Base-by-base conservation (phyloP, 2,329 filamentous ascomycete species). In the Sporothrix phasma region DNA sequence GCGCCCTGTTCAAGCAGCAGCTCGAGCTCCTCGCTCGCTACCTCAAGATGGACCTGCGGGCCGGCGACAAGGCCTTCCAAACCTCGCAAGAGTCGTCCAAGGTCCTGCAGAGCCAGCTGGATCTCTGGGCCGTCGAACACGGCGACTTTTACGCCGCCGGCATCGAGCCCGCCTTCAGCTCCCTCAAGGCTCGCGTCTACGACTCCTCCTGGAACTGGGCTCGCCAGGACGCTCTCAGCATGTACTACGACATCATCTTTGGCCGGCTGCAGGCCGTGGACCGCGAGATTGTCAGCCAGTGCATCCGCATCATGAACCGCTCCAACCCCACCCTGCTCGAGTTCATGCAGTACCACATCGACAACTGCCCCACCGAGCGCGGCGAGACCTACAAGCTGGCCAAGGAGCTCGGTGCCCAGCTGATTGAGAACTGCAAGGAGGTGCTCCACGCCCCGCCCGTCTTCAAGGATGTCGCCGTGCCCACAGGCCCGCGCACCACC, bases 131-230 rank as follows among this genome's bases (percentile, higher is more conserved):
- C 69, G 86, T 90, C 3, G 94, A 99, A 76, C 94, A 99, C 72
- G 94, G 94, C 66, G 94, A 99, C 68, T 90, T 96, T 76, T 99
- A 99, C 73, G 94, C 94, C 24, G 81, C 89, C 29, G 94, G 94
- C 61, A 97, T 99, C 68, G 90, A 95, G 76, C 94, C 94, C 11
- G 88, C 92, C 22, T 99, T 99, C 78, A 95, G 89, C 73, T 81
- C 90, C 4, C 85, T 97, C 67, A 99, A 99, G 77, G 94, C 94
- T 37, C 89, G 94, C 73, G 87, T 94, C 10, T 99, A 99, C 78
- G 94, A 99, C 75, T 97, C 94, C 0, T 95, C 92, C 0, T 99
- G 94, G 94, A 99, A 99, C 76, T 99, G 94, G 94, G 94, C 92
- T 67, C 88, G 94, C 61, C 94, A 99, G 75, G 94, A 99, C 75